Evolutionary conservation across 2,329 filamentous ascomycete species (phyloP).

Genomic region (Grosmannia serpens): DNA sequence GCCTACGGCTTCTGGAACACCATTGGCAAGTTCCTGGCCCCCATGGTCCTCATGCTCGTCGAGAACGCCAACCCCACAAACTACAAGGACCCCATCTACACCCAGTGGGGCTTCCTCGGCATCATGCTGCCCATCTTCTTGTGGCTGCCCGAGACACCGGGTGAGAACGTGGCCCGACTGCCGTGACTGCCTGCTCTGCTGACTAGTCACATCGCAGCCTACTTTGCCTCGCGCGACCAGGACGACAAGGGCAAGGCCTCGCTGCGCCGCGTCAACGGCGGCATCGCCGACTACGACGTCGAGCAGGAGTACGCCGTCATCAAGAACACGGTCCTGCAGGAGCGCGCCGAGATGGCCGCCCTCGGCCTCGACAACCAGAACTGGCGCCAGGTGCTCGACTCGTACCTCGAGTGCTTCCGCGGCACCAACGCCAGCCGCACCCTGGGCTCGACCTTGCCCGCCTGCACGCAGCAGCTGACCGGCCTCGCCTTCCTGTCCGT

Average conservation of each 20-base stretch:
- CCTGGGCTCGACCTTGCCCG: slow-evolving; percentile 9
- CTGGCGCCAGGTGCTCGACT: slow-evolving; percentile 1
- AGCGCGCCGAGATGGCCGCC: slow-evolving; percentile 4
- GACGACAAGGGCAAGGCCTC: slow-evolving; percentile 12
- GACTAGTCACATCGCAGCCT: neutral
- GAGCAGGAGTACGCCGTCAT: slow-evolving; percentile 13
- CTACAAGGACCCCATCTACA: slow-evolving; percentile 8
- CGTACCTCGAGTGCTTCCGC: slow-evolving; percentile 12
- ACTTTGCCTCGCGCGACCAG: slow-evolving; percentile 10
- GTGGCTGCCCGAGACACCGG: slow-evolving; percentile 10
- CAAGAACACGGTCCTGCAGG: slow-evolving; percentile 12
- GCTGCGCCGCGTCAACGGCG: slow-evolving; percentile 11
- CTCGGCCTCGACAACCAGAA: neutral
- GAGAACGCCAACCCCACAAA: slow-evolving; percentile 5
- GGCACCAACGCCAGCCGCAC: slow-evolving; percentile 9
- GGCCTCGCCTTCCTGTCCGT: slow-evolving; percentile 14
- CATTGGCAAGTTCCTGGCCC: slow-evolving; percentile 5
- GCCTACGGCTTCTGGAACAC: slow-evolving; percentile 10
- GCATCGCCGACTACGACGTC: slow-evolving; percentile 10
- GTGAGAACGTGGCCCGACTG: too few relatives aligned
- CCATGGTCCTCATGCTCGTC: slow-evolving; percentile 2
- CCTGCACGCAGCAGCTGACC: slow-evolving; percentile 13
- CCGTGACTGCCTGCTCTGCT: too few relatives aligned
- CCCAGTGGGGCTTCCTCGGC: slow-evolving; percentile 12
- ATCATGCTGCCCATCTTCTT: slow-evolving; percentile 13